Evolutionary conservation across 371 early-diverging fungal species (phyloP).

Genomic region (Rhizopus delemar): DNA sequence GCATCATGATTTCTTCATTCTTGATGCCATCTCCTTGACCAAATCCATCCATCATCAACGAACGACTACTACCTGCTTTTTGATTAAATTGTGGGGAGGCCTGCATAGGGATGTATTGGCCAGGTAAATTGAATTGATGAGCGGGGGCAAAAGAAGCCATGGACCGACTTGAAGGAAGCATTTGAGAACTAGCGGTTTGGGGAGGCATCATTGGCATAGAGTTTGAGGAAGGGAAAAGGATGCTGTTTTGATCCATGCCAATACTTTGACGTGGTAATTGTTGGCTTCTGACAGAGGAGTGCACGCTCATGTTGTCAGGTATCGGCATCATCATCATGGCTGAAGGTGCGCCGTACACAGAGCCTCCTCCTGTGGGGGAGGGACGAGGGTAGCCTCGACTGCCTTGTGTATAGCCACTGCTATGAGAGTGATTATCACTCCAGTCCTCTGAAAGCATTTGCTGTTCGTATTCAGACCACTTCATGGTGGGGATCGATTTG

Average conservation of each 20-base stretch:
- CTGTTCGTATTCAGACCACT: constrained; percentile 89
- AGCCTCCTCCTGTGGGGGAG: not conserved
- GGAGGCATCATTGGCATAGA: constrained; percentile 44
- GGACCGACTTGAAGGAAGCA: constrained; percentile 28
- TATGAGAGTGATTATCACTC: constrained; percentile 43
- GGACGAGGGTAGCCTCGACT: constrained; percentile 11
- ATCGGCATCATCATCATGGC: constrained; percentile 8
- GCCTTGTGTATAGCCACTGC: constrained; percentile 28
- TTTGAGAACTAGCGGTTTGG: constrained; percentile 12
- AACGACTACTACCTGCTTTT: constrained; percentile 29
- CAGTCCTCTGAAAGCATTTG: constrained; percentile 60
- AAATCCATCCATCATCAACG: constrained; percentile 40
- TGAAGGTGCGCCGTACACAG: constrained; percentile 9
- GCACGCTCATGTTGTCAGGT: constrained; percentile 27
- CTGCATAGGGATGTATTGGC: constrained; percentile 33
- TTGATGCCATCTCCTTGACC: constrained; percentile 29
- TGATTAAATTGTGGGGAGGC: constrained; percentile 21
- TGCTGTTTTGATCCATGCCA: constrained; percentile 27
- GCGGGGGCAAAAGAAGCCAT: constrained; percentile 23
- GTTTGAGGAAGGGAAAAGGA: constrained; percentile 36
- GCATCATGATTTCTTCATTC: constrained; percentile 79
- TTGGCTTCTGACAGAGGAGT: constrained; percentile 12
- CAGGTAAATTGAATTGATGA: constrained; percentile 18
- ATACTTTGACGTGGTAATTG: constrained; percentile 23
- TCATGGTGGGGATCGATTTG: constrained; percentile 65